Evolutionary conservation across 768 basidiomycete species (phyloP), one percentile per base, ranked within the genome.

Genomic region (Kwoniella heveanensis): DNA sequence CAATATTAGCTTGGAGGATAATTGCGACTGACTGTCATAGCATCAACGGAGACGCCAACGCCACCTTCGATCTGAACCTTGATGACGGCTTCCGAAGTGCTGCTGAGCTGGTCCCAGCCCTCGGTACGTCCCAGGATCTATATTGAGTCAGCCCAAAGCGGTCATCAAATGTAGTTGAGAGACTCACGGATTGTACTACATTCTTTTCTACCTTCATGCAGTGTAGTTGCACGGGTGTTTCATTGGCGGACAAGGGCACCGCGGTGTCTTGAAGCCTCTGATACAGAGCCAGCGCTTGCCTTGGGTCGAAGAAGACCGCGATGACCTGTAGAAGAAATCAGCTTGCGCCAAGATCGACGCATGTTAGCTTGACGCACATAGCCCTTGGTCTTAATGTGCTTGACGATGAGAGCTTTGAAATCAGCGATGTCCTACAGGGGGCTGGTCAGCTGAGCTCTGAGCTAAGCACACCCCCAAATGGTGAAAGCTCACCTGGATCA

Each of bases 391-490:
- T 52, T 50, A 17, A 71, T 59, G 32, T 57, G 55, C 79, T 94
- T 94, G 58, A 82, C 80, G 1, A 88, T 87, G 36, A 96, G 85
- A 1, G 86, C 83, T 7, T 91, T 87, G 37, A 94, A 84, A 69
- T 94, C 91, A 8, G 86, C 83, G 22, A 94, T 84, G 0, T 90
- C 91, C 46, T 88, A 88, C 10, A 86, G 86, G 71, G 92, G 90
- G 2, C 19, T n/a, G n/a, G 88, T 90, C 74, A 90, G 85, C 73
- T 89, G 90, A 39, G 26, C 8, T n/a, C 46, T 19, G 22, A 10
- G 3, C 29, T 22, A 27, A 22, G 19, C 12, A 26, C n/a, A 15
- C 19, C n/a, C n/a, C n/a, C n/a, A 32, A 6, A 32, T 32, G 32
- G 13, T 13, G 13, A 13, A 5, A 19, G 29, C 59, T 55, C 30